Evolutionary conservation across 257 asterid species (phyloP).

Genomic region (Echites panduratus): DNA sequence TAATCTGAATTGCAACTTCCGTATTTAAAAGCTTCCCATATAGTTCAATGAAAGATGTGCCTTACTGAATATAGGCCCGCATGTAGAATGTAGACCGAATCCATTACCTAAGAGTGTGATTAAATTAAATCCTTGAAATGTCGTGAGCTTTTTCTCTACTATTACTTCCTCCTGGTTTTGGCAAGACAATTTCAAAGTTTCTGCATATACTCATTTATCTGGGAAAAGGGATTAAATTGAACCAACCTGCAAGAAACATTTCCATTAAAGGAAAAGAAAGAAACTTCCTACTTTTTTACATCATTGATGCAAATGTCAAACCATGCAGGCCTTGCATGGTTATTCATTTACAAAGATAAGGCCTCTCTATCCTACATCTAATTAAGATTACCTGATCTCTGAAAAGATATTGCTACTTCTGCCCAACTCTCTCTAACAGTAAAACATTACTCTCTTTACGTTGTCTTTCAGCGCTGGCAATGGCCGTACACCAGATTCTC

Average conservation of each 20-base stretch:
- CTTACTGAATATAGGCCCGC: too few species aligned
- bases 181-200: too few species aligned
- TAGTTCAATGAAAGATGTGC: too few species aligned
- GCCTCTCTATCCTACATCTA: constrained; percentile 3
- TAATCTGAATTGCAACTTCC: too few species aligned
- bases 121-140: too few species aligned
- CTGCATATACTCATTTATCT: too few species aligned
- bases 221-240: neutral
- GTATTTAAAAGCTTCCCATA: too few species aligned
- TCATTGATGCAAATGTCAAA: constrained; percentile 15
- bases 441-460: constrained; percentile 96
- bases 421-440: constrained; percentile 40
- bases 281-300: constrained; percentile 21
- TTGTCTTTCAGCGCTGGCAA: constrained; percentile 90
- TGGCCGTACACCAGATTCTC: constrained; percentile 72
- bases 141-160: too few species aligned
- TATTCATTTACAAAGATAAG: constrained; percentile 37
- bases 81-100: too few species aligned
- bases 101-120: too few species aligned
- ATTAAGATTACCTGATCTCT: neutral
- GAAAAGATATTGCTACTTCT: constrained; percentile 20
- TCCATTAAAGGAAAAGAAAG: constrained; percentile 21
- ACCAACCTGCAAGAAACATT: neutral
- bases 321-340: constrained; percentile 10
- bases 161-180: too few species aligned